These are phyloP conservation scores for Scedosporium aurantiacum DNA, from an alignment of 2,329 filamentous ascomycete species.

Conservation along the genomic window DNA sequence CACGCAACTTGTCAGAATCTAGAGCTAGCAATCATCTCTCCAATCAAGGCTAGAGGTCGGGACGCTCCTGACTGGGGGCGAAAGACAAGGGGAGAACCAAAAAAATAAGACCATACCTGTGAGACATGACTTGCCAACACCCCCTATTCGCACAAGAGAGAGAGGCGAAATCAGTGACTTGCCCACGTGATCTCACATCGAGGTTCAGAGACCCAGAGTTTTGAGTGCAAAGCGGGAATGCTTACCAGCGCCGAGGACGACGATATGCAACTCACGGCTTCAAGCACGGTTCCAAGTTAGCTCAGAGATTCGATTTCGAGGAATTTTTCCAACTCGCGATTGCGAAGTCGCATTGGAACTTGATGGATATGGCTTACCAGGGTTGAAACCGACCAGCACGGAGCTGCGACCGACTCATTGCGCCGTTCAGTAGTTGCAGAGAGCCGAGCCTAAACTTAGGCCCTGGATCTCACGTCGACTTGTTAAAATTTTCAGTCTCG, in stretches of 20 bases:
- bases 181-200: background rate
- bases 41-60: background rate
- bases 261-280: constrained; percentile 71
- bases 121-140: constrained; percentile 12
- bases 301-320: constrained; percentile 17
- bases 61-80: constrained; percentile 5
- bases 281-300: constrained; percentile 7
- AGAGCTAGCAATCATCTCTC: constrained; percentile 1
- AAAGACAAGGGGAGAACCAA: background rate
- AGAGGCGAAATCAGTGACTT: constrained; percentile 9
- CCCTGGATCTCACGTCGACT: background rate
- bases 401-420: background rate
- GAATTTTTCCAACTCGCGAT: constrained; percentile 12
- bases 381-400: constrained; percentile 11
- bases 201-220: constrained; percentile 5
- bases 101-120: constrained; percentile 8
- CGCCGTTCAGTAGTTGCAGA: background rate
- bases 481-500: background rate
- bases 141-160: background rate
- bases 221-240: constrained; percentile 12
- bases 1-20: constrained; percentile 17
- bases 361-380: constrained; percentile 8
- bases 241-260: constrained; percentile 69
- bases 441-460: background rate
- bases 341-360: background rate